These are phyloP conservation scores for Sarocladiaceae sp. DNA, from an alignment of 2,329 filamentous ascomycete genomes.

Conservation along the genomic window DNA sequence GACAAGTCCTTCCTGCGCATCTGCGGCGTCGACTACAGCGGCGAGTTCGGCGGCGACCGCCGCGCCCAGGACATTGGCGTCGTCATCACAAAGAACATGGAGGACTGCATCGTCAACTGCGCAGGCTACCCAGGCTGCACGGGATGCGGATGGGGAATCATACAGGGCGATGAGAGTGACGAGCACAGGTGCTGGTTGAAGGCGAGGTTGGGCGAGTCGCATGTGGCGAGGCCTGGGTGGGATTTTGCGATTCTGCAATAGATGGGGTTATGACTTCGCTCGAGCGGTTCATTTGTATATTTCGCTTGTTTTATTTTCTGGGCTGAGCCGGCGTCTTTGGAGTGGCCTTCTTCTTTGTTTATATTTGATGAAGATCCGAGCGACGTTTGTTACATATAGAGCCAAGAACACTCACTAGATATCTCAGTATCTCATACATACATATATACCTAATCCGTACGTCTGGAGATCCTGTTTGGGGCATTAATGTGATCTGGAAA, in stretches of 20 bases:
- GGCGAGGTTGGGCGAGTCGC: conserved; percentile 25
- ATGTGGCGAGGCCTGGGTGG: conserved; percentile 30
- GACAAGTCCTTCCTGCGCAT: conserved; percentile 34
- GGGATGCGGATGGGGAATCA: conserved; percentile 38
- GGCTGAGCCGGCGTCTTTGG: conserved; percentile 2
- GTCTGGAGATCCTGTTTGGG: too few species aligned
- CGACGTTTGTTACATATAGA: background rate
- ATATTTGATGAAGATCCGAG: background rate
- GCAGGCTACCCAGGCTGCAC: conserved; percentile 32
- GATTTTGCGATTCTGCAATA: conserved; percentile 33
- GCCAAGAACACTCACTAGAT: background rate
- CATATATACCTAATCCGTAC: background rate
- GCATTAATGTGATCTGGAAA: too few species aligned
- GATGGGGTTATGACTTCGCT: too few species aligned
- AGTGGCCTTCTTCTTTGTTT: background rate
- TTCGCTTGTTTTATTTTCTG: background rate
- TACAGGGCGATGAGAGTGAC: conserved; percentile 30
- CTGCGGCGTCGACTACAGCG: conserved; percentile 39
- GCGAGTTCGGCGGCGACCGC: conserved; percentile 16
- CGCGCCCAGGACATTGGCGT: conserved; percentile 28
- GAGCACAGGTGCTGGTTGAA: conserved; percentile 40
- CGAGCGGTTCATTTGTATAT: background rate
- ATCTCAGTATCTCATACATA: background rate
- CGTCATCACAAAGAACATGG: conserved; percentile 31
- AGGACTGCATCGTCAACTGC: conserved; percentile 39